A percentile compares a stretch with the other conserved stretches of the same genome.
phyloP scores from a whole-genome alignment of 768 basidiomycete genomes.

The Phallus indusiatus region DNA sequence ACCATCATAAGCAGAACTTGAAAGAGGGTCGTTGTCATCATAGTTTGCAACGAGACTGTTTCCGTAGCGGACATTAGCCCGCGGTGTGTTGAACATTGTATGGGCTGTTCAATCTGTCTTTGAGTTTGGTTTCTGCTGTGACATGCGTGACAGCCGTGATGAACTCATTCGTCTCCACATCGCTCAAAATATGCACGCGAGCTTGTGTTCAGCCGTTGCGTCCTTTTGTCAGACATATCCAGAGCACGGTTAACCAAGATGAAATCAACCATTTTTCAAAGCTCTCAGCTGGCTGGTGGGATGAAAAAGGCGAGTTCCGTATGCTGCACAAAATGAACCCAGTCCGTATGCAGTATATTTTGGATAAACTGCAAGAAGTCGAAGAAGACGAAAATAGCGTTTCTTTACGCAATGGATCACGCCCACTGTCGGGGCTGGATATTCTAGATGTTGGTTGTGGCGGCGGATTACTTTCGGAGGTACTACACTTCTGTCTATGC shows the following conservation, averaged over 20 bases:
- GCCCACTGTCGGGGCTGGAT: slow-evolving; percentile 50
- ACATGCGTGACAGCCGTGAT: background rate
- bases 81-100: slow-evolving; percentile 77
- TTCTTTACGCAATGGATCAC: slow-evolving; percentile 18
- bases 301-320: slow-evolving; percentile 83
- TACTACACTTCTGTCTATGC: slow-evolving; percentile 22
- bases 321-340: slow-evolving; percentile 95
- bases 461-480: slow-evolving; percentile 89
- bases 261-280: slow-evolving; percentile 88
- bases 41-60: slow-evolving; percentile 61
- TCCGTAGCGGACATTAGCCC: slow-evolving; percentile 60
- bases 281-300: slow-evolving; percentile 92
- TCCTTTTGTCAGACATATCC: background rate
- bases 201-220: background rate
- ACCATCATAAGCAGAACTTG: slow-evolving; percentile 36
- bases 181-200: background rate
- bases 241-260: slow-evolving; percentile 48
- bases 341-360: slow-evolving; percentile 71
- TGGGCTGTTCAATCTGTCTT: background rate
- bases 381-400: slow-evolving; percentile 35
- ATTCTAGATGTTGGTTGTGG: slow-evolving; percentile 93
- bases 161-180: background rate
- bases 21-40: slow-evolving; percentile 44
- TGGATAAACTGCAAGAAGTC: slow-evolving; percentile 60
- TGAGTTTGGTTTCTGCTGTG: slow-evolving; percentile 3